Percentiles rank a stretch among this genome's conserved stretches.
phyloP scores from a whole-genome alignment of 1,284 basidiomycete species.

The Trichosporon sp. region DNA sequence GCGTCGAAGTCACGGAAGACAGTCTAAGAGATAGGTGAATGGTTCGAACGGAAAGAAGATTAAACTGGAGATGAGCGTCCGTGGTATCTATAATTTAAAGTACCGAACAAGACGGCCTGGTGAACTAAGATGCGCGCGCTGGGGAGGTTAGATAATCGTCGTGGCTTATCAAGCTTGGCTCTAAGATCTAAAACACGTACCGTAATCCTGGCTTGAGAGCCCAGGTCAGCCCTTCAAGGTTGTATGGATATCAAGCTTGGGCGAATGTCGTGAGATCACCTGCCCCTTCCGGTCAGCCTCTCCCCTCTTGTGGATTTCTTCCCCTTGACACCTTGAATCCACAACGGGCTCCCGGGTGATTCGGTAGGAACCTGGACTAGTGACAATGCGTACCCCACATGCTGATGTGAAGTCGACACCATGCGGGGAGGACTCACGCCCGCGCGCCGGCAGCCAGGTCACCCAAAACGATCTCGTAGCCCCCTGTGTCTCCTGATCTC shows the following conservation, averaged over 20 bases:
- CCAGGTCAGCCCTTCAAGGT: conserved; percentile 1
- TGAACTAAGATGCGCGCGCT: conserved; percentile 1
- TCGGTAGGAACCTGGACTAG: conserved; percentile 1
- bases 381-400: conserved; percentile 10
- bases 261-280: neutral
- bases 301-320: neutral
- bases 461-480: conserved; percentile 1
- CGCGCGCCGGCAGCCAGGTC: neutral
- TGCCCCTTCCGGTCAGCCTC: neutral
- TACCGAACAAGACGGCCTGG: neutral
- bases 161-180: conserved; percentile 5
- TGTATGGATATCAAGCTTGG: conserved; percentile 15
- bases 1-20: no score
- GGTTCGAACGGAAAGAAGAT: neutral
- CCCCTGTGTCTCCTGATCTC: conserved; percentile 2
- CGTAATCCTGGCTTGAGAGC: conserved; percentile 14
- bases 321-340: neutral
- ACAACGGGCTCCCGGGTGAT: neutral
- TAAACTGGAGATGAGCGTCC: neutral
- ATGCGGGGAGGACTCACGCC: conserved; percentile 7
- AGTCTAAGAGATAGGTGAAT: no score
- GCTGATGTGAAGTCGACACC: conserved; percentile 14
- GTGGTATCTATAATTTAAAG: neutral
- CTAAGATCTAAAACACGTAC: conserved; percentile 17
- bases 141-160: conserved; percentile 11